phyloP scores from a whole-genome alignment of 2,329 filamentous ascomycete species.

The Apiospora pterosperma region DNA sequence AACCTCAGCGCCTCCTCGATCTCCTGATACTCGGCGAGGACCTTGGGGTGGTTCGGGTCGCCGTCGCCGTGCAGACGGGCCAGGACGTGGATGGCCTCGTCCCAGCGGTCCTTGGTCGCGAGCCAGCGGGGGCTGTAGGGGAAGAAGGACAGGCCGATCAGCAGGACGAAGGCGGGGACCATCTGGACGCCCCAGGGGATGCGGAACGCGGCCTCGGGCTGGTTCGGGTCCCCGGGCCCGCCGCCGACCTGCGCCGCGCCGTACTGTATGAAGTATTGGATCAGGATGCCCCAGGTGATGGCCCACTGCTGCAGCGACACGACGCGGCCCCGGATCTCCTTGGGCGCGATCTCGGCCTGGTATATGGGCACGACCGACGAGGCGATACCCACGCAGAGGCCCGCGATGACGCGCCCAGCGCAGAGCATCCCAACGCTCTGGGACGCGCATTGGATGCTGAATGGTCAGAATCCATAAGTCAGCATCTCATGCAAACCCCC shows the following conservation, averaged over 20 bases:
- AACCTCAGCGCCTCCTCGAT: constrained; percentile 52
- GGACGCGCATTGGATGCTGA: constrained; percentile 54
- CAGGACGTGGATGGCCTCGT: constrained; percentile 58
- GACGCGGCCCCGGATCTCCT: constrained; percentile 55
- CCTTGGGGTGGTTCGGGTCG: constrained; percentile 52
- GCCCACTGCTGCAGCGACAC: constrained; percentile 67
- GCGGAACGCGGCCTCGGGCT: constrained; percentile 52
- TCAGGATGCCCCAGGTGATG: constrained; percentile 67
- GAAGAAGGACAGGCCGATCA: constrained; percentile 57
- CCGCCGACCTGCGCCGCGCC: constrained; percentile 54
- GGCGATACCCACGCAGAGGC: constrained; percentile 70
- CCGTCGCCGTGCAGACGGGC: constrained; percentile 57
- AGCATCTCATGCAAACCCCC: neutral
- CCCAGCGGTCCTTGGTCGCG: constrained; percentile 64
- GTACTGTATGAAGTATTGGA: constrained; percentile 66
- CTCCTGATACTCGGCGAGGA: constrained; percentile 61
- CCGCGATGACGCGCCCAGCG: constrained; percentile 67
- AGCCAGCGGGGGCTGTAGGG: constrained; percentile 68
- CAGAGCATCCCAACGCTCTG: constrained; percentile 70
- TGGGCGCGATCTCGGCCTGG: constrained; percentile 62
- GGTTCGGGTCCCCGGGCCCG: constrained; percentile 45
- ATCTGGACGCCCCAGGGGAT: constrained; percentile 62
- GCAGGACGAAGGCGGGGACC: constrained; percentile 49
- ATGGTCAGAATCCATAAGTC: neutral
- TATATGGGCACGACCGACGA: constrained; percentile 70